Conservation (phyloP, 148 eudicot species). For the Hydrangea macrophylla region DNA sequence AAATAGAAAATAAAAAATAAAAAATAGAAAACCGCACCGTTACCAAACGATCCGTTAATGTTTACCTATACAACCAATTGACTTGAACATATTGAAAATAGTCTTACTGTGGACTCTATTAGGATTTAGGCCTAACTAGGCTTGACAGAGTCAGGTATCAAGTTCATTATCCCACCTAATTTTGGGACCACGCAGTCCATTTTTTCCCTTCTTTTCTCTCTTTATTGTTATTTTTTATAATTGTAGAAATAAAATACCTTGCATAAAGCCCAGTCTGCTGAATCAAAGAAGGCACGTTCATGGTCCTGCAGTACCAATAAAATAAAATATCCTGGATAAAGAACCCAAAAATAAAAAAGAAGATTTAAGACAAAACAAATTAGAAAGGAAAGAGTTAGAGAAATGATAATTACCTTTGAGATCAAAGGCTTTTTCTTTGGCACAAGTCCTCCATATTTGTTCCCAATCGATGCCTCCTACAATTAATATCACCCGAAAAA, state of each 20-base stretch:
- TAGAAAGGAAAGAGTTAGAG: background rate
- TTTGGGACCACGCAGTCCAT: too few species aligned
- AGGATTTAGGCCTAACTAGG: too few species aligned
- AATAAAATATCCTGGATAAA: background rate
- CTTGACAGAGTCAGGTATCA: too few species aligned
- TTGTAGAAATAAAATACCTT: constrained; percentile 59
- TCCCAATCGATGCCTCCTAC: constrained; percentile 38
- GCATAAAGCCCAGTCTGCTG: constrained; percentile 96
- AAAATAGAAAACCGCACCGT: too few species aligned
- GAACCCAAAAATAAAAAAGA: background rate
- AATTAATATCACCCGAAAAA: background rate
- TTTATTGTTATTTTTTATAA: too few species aligned
- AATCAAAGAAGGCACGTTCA: constrained; percentile 88
- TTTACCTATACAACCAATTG: too few species aligned
- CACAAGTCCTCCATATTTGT: constrained; percentile 71
- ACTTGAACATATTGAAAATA: too few species aligned
- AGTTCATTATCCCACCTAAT: too few species aligned
- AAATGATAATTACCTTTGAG: constrained; percentile 51
- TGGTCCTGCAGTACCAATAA: constrained; percentile 53
- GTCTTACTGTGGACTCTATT: too few species aligned
- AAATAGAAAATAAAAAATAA: too few species aligned
- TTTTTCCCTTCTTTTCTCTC: too few species aligned
- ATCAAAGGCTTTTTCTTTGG: constrained; percentile 91
- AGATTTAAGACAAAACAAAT: background rate
- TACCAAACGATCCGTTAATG: too few species aligned